Conservation (phyloP, 768 basidiomycete species). For the Tulasnella sp. region DNA sequence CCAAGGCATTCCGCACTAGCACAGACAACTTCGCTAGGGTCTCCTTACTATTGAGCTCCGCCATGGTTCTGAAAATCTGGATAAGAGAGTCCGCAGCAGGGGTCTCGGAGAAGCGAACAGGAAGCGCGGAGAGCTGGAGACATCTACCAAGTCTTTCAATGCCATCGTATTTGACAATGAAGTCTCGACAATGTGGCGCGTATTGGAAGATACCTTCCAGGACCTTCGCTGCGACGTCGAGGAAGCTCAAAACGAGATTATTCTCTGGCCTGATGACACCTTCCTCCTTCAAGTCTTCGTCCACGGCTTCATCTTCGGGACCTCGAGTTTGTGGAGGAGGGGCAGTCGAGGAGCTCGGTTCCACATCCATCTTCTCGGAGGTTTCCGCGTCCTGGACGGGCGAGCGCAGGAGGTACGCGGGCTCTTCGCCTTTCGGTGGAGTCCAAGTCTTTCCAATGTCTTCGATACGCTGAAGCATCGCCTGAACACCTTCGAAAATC, state of each 20-base stretch:
- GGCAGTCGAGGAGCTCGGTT: background rate
- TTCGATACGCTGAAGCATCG: conserved; percentile 68
- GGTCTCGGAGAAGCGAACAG: conserved; percentile 82
- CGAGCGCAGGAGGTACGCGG: conserved; percentile 56
- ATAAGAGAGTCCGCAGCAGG: conserved; percentile 83
- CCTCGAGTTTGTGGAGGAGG: conserved; percentile 23
- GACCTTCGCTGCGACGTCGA: conserved; percentile 38
- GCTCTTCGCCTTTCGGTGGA: conserved; percentile 54
- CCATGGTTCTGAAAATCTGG: conserved; percentile 83
- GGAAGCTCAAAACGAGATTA: conserved; percentile 31
- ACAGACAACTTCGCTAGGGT: conserved; percentile 66
- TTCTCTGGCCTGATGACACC: conserved; percentile 8
- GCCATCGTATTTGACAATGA: conserved; percentile 69
- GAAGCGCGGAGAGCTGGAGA: conserved; percentile 78
- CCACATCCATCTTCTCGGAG: conserved; percentile 17
- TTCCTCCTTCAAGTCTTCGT: conserved; percentile 31
- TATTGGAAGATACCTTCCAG: conserved; percentile 94
- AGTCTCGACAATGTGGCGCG: conserved; percentile 82
- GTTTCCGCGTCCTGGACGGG: conserved; percentile 17
- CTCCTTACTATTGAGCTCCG: conserved; percentile 75
- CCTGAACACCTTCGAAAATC: conserved; percentile 72
- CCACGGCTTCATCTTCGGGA: conserved; percentile 29
- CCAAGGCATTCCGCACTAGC: conserved; percentile 65
- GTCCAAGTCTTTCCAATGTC: conserved; percentile 60
- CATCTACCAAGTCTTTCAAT: conserved; percentile 70